Base-by-base conservation (phyloP, 306 rosid species). In the Vigna angularis region DNA sequence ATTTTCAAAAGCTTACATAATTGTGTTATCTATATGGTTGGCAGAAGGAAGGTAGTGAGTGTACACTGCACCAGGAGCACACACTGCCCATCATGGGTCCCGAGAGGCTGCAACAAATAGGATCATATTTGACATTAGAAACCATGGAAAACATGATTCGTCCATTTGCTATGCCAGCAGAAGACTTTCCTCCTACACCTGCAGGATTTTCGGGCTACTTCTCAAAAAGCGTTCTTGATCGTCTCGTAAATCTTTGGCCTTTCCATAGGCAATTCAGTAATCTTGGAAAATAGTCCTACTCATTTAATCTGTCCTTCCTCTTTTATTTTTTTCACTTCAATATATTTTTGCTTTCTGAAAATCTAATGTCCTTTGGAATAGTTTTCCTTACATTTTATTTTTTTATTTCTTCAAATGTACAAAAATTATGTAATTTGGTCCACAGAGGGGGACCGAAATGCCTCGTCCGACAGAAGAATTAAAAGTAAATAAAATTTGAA, bases 151-250 rank as follows among this genome's bases (percentile, higher is more conserved):
- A 49, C 79, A 91, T 95, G 99, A 59, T 93, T 80, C 99, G 86
- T 26, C 92, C 98, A n/a, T 95, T 95, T 72, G 99, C 99, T 11
- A 95, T 95, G 99, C 99, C 99, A 20, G 98, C 97, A 0, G 99
- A 95, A 87, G 99, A 95, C 84, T 95, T 95, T 76, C 94, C 99
- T 3, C 90, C 97, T 55, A 83, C 88, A 52, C 99, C 98, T 9
- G 93, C 84, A 1, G 96, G 95, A 48, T 95, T 95, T 89, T 88
- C 98, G 0, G 98, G 97, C 74, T 95, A 95, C 80, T 95, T 95
- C 89, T 72, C 96, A 3, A 95, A 95, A 81, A 84, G 97, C 65
- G 80, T 95, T 77, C 98, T 95, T 26, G 99, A 95, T 87, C 97
- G 99, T 84, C 88, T 95, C 40, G 99, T 85, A 42, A 91, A 95